phyloP scores from a whole-genome alignment of 345 rosid genomes.

The Eucalyptus pauciflora region DNA sequence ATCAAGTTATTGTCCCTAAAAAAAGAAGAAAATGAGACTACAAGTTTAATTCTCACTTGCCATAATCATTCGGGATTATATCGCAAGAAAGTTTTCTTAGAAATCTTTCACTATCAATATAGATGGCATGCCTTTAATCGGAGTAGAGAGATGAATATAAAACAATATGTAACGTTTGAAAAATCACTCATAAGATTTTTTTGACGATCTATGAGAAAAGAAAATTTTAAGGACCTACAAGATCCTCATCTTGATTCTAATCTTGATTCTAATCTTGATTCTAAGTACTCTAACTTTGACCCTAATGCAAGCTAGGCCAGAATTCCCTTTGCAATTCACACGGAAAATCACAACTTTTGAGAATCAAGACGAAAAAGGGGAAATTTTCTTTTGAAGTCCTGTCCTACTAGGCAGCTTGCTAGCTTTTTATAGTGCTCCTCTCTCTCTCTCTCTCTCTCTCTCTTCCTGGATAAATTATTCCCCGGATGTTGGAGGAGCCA shows the following conservation, averaged over 20 bases:
- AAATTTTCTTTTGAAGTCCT: background rate
- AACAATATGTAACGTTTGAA: background rate
- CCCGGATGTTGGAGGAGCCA: background rate
- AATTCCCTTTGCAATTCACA: background rate
- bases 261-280: background rate
- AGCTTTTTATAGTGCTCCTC: background rate
- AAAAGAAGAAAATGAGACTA: background rate
- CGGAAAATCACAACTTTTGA: background rate
- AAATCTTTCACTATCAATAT: background rate
- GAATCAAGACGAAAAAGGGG: background rate
- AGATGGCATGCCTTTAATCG: too few relatives aligned
- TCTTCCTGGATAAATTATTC: background rate
- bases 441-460: background rate
- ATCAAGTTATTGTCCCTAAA: background rate
- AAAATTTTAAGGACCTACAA: background rate
- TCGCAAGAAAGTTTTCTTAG: background rate
- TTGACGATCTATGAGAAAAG: fast-evolving
- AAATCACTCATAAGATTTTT: background rate
- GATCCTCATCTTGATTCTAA: background rate
- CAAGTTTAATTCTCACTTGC: background rate
- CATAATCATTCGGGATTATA: background rate
- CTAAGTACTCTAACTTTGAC: background rate
- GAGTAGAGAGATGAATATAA: background rate
- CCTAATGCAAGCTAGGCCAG: background rate
- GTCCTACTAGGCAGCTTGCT: background rate